Base-by-base conservation (phyloP, 805 yeast species). In the Saccharomycodes ludwigii region DNA sequence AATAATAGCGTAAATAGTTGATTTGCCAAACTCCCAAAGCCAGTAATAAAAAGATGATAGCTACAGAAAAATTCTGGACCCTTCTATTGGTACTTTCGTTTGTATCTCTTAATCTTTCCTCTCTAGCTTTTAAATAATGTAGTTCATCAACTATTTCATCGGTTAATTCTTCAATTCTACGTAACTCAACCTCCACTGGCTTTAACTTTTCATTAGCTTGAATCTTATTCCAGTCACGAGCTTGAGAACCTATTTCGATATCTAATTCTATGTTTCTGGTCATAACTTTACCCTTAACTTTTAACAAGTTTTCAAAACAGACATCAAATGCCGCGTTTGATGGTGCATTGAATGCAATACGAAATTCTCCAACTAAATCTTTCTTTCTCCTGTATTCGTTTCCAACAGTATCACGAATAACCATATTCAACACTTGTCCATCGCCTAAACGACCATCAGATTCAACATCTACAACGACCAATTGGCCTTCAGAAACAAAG, bases 191-290 rank as follows among this genome's bases (percentile, higher is more conserved):
- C 59, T 91, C 98, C 31, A 79, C 73, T 4, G 98, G 97, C 59
- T 80, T 82, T 56, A 91, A 74, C 54, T 84, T 83, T 58, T 91
- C 97, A 27, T 80, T 71, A 29, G 94, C 86, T 63, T 86, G 95
- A 40, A 86, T 65, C 16, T 85, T 83, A 52, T 85, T 84, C 96
- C 97, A 91, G 61, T 91, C 97, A 58, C 97, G 78, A 25, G 97
- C 98, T 47, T 85, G 82, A 31, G 96, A 82, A 27, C 98, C 98
- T 40, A 85, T 76, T 57, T 91, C 97, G 37, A 91, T 77, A 41
- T 86, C 96, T 48, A 91, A 64, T 50, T 85, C 95, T 45, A 91
- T 63, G 32, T 77, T 77, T 56, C 97, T 76, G 38, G 61, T 54
- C 43, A 68, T 47, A 19, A 63, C 52, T 28, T 64, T 61, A 18